Evolutionary conservation across 106 monocot species (phyloP).

Genomic region (Dendrobium catenatum): DNA sequence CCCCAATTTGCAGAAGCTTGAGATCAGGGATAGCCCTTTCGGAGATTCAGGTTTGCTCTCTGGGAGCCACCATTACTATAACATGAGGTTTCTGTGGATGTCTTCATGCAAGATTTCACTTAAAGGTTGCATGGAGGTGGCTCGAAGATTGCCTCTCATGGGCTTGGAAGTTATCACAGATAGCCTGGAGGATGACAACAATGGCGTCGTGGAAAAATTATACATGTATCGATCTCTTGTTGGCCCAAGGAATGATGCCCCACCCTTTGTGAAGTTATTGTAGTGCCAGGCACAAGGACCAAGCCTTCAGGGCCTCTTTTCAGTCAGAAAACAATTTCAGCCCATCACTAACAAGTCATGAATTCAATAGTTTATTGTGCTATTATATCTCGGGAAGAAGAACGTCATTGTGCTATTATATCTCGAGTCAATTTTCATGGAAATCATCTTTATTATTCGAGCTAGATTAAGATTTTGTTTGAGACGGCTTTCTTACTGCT

Average conservation of each 20-base stretch:
- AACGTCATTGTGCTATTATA: not conserved
- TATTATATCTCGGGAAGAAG: not conserved
- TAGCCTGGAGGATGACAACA: slow-evolving; percentile 12
- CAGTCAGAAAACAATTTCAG: not conserved
- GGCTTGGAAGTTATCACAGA: slow-evolving; percentile 69
- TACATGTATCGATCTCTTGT: slow-evolving; percentile 80
- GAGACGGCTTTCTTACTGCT: too few relatives aligned
- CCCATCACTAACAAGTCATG: not conserved
- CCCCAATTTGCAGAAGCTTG: slow-evolving; percentile 66
- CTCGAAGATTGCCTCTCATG: slow-evolving; percentile 41
- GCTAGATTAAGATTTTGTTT: too few relatives aligned
- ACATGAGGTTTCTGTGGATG: slow-evolving; percentile 97
- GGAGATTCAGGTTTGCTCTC: slow-evolving; percentile 61
- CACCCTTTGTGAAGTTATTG: slow-evolving; percentile 67
- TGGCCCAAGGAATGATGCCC: slow-evolving; percentile 70
- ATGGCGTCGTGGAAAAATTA: slow-evolving; percentile 38
- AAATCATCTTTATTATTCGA: not conserved
- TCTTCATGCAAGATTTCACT: slow-evolving; percentile 59
- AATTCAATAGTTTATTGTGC: too few relatives aligned
- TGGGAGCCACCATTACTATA: slow-evolving; percentile 68
- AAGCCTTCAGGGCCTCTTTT: not conserved
- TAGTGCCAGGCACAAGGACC: slow-evolving; percentile 5
- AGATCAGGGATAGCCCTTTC: slow-evolving; percentile 81
- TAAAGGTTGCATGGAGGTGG: slow-evolving; percentile 67
- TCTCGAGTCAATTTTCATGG: not conserved